Evolutionary conservation across 768 basidiomycete genomes (phyloP).

Genomic region (Suillus cothurnatus): DNA sequence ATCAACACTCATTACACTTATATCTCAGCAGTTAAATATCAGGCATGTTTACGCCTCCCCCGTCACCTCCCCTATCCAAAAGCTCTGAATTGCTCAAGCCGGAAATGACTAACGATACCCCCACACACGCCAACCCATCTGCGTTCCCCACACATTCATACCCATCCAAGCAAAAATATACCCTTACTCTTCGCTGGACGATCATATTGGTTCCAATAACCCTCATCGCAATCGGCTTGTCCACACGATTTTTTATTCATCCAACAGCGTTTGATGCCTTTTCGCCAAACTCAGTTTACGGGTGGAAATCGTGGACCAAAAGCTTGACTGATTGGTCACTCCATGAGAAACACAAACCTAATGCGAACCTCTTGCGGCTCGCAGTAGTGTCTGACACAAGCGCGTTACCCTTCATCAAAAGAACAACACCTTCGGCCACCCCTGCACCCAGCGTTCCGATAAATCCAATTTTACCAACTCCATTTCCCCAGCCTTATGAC

Average conservation of each 20-base stretch:
- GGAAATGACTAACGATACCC: conserved; percentile 9
- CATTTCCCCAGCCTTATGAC: conserved; percentile 80
- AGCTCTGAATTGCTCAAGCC: background rate
- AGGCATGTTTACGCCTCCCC: conserved; percentile 45
- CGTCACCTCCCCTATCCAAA: conserved; percentile 39
- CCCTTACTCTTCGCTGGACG: conserved; percentile 44
- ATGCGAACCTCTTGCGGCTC: background rate
- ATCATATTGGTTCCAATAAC: conserved; percentile 57
- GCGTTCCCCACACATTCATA: conserved; percentile 7
- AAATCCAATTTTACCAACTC: conserved; percentile 60
- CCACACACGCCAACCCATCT: conserved; percentile 2
- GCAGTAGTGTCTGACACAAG: conserved; percentile 18
- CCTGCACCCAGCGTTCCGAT: conserved; percentile 28
- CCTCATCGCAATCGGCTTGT: conserved; percentile 55
- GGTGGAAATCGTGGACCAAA: conserved; percentile 33
- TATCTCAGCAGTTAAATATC: conserved; percentile 7
- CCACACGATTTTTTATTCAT: conserved; percentile 53
- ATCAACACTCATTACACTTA: conserved; percentile 27
- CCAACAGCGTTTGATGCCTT: conserved; percentile 48
- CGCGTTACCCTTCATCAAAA: conserved; percentile 5
- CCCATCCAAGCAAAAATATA: conserved; percentile 40
- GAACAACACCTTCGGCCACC: conserved; percentile 21
- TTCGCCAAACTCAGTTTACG: conserved; percentile 26
- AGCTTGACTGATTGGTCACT: conserved; percentile 39
- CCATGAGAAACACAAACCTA: conserved; percentile 44